Base-by-base conservation (phyloP, 371 early-diverging fungal genomes). In the Blakeslea trispora region DNA sequence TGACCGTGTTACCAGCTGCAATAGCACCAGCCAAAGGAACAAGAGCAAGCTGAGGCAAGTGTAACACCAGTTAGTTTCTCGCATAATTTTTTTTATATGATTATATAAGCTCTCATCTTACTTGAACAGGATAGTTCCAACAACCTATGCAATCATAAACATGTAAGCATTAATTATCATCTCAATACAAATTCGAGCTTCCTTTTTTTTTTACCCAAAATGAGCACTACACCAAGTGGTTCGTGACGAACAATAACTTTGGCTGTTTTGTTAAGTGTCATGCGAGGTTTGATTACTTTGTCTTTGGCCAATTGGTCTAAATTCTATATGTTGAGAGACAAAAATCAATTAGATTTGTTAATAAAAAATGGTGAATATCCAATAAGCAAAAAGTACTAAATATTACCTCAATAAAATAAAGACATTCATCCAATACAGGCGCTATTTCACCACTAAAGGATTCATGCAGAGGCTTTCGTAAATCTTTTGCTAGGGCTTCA, bases 1-100 rank as follows among this genome's bases (percentile, higher is more conserved):
- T 74, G 32, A 74, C 91, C 3, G 86, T 78, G 72, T 91, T 91
- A 55, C 96, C 96, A 32, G 88, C 93, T n/a, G 93, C 94, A 63
- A 96, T 79, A n/a, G 95, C 94, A 31, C 91, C 90, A 19, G 83
- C 78, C 45, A 61, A 50, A 43, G 58, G 61, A 47, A 61, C 43
- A 18, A 64, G 53, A 24, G 45, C 49, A 45, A 61, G 49, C 50
- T 45, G 37, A n/a, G n/a, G n/a, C n/a, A n/a, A n/a, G n/a, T n/a
- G n/a, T n/a, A n/a, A n/a, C n/a, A n/a, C n/a, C n/a, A n/a, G n/a
- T n/a, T n/a, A n/a, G n/a, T n/a, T n/a, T n/a, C n/a, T n/a, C n/a
- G n/a, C n/a, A n/a, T n/a, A n/a, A n/a, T n/a, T n/a, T n/a, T n/a
- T n/a, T n/a, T n/a, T n/a, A n/a, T n/a, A n/a, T n/a, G n/a, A n/a